Evolutionary conservation across 2,329 filamentous ascomycete genomes (phyloP).

Genomic region (Trichoderma harzianum): DNA sequence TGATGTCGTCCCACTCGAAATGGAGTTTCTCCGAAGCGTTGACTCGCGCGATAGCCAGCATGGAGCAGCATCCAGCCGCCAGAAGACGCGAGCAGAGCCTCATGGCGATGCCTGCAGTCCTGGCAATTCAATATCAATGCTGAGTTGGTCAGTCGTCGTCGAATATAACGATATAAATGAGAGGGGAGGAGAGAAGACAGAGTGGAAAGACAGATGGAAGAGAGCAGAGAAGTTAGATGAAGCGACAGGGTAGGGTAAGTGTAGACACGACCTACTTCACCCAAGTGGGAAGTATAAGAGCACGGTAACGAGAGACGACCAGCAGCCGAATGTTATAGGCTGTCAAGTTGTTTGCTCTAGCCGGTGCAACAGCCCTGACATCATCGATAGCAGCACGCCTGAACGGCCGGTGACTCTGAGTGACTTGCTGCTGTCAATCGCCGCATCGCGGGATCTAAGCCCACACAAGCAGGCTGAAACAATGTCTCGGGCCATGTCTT

Average conservation of each 20-base stretch:
- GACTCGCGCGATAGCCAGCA: constrained; percentile 44
- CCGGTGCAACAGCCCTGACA: background rate
- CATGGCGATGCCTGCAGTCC: background rate
- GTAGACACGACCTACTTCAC: background rate
- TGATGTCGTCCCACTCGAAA: constrained; percentile 39
- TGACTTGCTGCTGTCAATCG: background rate
- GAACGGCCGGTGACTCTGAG: background rate
- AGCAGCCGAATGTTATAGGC: background rate
- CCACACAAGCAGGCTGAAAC: background rate
- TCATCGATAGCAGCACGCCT: background rate
- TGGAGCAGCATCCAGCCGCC: constrained; percentile 37
- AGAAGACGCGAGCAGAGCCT: constrained; percentile 24
- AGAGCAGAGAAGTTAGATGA: background rate
- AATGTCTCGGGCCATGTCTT: background rate
- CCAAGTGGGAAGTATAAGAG: background rate
- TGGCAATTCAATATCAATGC: background rate
- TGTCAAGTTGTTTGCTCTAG: background rate
- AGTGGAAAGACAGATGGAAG: background rate
- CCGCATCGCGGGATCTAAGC: background rate
- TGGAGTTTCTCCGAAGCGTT: background rate
- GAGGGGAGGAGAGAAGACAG: background rate
- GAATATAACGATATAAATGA: background rate
- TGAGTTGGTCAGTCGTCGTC: background rate
- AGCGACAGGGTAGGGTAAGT: background rate
- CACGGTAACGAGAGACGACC: background rate